phyloP scores from a whole-genome alignment of 345 rosid species.

The Eucalyptus brandiana region DNA sequence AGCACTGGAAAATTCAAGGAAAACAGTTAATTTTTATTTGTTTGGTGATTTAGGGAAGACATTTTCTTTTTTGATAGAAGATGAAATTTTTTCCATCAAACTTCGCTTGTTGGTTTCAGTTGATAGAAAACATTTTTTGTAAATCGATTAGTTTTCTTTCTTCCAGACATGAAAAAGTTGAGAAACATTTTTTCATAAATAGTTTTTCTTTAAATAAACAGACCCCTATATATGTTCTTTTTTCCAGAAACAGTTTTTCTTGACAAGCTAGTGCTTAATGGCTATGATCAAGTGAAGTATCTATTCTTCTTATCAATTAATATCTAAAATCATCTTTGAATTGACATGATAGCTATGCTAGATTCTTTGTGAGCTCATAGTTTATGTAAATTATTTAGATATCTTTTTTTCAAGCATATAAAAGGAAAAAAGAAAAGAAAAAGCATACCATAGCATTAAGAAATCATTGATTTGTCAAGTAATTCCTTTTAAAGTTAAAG shows the following conservation, averaged over 20 bases:
- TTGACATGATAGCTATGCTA: not conserved
- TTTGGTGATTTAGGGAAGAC: too few species aligned
- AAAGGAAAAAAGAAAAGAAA: not conserved
- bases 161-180: too few species aligned
- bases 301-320: slow-evolving; percentile 19
- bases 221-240: not conserved
- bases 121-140: not conserved
- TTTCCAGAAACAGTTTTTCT: not conserved
- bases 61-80: too few species aligned
- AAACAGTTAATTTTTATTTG: too few species aligned
- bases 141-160: too few species aligned
- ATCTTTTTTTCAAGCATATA: not conserved
- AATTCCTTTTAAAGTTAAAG: not conserved
- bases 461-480: not conserved
- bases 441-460: not conserved
- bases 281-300: slow-evolving; percentile 52
- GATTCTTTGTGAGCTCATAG: not conserved
- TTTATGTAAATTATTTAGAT: not conserved
- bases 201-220: too few species aligned
- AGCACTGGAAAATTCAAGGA: not conserved
- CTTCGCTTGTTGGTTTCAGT: not conserved
- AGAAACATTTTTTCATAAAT: not conserved
- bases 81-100: rapidly evolving
- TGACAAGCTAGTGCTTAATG: not conserved
- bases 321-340: not conserved